Percentiles rank a stretch among this genome's conserved stretches.
phyloP scores from a whole-genome alignment of 257 asterid genomes.

The Oldenlandia corymbosa region DNA sequence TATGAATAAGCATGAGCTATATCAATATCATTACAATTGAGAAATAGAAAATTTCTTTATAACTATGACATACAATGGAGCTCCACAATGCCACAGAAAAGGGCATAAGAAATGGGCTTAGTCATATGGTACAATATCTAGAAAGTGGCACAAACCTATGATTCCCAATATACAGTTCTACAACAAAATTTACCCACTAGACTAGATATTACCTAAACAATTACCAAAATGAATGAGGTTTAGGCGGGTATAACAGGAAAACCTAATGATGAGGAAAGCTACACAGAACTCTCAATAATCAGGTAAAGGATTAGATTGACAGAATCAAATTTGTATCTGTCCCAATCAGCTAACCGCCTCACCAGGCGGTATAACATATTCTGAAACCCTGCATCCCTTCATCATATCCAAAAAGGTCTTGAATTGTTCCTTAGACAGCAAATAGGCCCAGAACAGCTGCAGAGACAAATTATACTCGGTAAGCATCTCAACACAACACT shows the following conservation, averaged over 20 bases:
- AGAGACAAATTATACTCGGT: constrained; percentile 9
- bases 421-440: constrained; percentile 16
- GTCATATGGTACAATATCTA: constrained; percentile 3
- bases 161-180: constrained; percentile 13
- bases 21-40: neutral
- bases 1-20: neutral
- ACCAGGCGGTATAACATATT: constrained; percentile 16
- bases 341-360: constrained; percentile 13
- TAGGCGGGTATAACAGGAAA: constrained; percentile 9
- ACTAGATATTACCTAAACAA: neutral
- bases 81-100: neutral
- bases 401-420: constrained; percentile 10
- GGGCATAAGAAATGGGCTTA: neutral
- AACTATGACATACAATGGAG: neutral
- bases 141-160: constrained; percentile 17
- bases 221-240: constrained; percentile 15
- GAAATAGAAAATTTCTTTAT: neutral
- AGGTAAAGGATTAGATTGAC: constrained; percentile 9
- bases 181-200: constrained; percentile 8
- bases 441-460: constrained; percentile 58
- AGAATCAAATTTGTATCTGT: constrained; percentile 17
- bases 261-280: constrained; percentile 14
- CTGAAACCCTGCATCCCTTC: constrained; percentile 8
- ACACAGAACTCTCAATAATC: constrained; percentile 15
- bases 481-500: constrained; percentile 13